phyloP scores from a whole-genome alignment of 139 green algal genomes.

The Desmodesmus armatus region DNA sequence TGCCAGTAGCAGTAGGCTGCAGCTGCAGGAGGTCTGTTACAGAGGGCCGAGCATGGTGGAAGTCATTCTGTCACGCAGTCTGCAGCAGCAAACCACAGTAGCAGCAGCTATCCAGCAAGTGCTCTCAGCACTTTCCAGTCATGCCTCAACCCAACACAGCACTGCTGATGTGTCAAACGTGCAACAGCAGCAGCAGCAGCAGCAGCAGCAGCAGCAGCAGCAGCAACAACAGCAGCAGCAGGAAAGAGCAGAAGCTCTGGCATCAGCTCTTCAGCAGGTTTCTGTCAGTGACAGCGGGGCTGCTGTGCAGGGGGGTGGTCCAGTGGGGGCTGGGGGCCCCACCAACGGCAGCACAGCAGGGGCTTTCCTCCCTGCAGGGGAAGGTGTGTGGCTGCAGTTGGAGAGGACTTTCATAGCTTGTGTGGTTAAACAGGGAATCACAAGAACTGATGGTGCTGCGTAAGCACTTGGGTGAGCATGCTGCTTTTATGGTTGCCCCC shows the following conservation, averaged over 20 bases:
- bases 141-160: too few relatives aligned
- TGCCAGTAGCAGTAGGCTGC: too few relatives aligned
- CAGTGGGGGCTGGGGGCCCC: not conserved
- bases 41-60: conserved; percentile 25
- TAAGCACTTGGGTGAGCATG: too few relatives aligned
- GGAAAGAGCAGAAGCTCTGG: too few relatives aligned
- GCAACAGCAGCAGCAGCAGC: not conserved
- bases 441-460: too few relatives aligned
- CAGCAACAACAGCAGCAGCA: not conserved
- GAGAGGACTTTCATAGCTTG: too few relatives aligned
- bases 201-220: conserved; percentile 9
- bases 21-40: conserved; percentile 6
- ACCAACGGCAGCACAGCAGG: not conserved
- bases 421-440: too few relatives aligned
- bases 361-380: not conserved
- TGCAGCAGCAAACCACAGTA: not conserved
- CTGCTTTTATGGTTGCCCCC: too few relatives aligned
- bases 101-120: not conserved
- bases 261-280: not conserved
- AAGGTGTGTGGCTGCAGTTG: too few relatives aligned
- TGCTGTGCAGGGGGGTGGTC: too few relatives aligned
- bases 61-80: not conserved
- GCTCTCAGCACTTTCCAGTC: too few relatives aligned
- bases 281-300: too few relatives aligned
- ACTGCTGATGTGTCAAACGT: not conserved